Conservation (phyloP, 768 basidiomycete species). For the Podaxis rugospora region DNA sequence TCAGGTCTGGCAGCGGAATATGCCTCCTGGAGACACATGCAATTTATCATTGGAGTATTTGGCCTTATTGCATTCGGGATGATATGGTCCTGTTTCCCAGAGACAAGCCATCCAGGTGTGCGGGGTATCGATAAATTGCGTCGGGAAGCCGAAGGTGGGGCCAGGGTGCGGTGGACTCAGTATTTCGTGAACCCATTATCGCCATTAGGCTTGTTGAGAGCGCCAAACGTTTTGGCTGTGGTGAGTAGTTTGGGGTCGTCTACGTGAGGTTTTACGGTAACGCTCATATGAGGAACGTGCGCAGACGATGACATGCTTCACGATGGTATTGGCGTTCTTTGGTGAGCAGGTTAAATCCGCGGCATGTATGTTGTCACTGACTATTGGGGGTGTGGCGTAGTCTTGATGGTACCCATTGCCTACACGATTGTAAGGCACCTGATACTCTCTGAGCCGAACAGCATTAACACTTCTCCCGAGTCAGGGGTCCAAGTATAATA, state of each 20-base stretch:
- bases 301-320: slow-evolving; percentile 19
- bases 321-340: slow-evolving; percentile 30
- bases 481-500: slow-evolving; percentile 54
- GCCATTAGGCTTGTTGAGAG: slow-evolving; percentile 41
- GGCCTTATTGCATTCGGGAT: slow-evolving; percentile 33
- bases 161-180: slow-evolving; percentile 17
- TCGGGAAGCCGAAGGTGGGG: slow-evolving; percentile 8
- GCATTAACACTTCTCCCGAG: slow-evolving; percentile 17
- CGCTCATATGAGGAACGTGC: slow-evolving; percentile 6
- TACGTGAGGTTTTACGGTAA: background rate
- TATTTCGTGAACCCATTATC: slow-evolving; percentile 53
- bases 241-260: slow-evolving; percentile 31
- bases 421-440: slow-evolving; percentile 55
- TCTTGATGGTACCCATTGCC: slow-evolving; percentile 56
- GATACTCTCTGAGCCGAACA: background rate
- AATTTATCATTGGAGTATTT: slow-evolving; percentile 33
- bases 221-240: slow-evolving; percentile 51
- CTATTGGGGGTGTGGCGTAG: slow-evolving; percentile 17
- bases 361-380: too few species aligned
- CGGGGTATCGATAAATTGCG: slow-evolving; percentile 46
- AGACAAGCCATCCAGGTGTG: slow-evolving; percentile 60
- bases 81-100: slow-evolving; percentile 49
- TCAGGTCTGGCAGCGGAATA: slow-evolving; percentile 13
- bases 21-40: slow-evolving; percentile 57
- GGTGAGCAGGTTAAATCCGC: slow-evolving; percentile 20